phyloP scores from a whole-genome alignment of 257 asterid species.

The Solanum lycopersicoides region DNA sequence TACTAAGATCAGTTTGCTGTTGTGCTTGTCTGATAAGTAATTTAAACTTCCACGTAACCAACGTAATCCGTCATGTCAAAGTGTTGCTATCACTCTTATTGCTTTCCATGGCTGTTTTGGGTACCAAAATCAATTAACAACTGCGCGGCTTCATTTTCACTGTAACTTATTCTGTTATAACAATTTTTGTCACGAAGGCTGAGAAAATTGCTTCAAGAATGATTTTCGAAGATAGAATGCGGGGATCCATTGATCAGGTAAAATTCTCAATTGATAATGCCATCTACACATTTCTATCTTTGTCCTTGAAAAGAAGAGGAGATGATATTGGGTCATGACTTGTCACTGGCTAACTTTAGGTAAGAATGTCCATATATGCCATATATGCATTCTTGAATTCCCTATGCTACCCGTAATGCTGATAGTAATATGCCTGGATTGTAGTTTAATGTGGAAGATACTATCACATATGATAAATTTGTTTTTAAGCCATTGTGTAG shows the following conservation, averaged over 20 bases:
- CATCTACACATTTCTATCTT: background rate
- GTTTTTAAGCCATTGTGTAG: background rate
- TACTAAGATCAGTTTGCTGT: background rate
- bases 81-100: background rate
- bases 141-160: background rate
- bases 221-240: slow-evolving; percentile 96
- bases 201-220: slow-evolving; percentile 97
- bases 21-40: background rate
- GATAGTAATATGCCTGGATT: background rate
- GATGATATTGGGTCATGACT: background rate
- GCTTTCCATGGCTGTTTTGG: background rate
- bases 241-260: slow-evolving; percentile 98
- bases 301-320: background rate
- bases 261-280: background rate
- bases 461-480: background rate
- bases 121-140: background rate
- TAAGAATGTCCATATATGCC: background rate
- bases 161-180: background rate
- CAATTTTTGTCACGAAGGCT: slow-evolving; percentile 44
- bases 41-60: background rate
- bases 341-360: background rate
- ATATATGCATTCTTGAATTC: background rate
- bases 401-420: background rate
- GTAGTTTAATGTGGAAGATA: background rate
- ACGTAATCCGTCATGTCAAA: background rate